Base-by-base conservation (phyloP, 805 yeast species). In the Yarrowia bubula region DNA sequence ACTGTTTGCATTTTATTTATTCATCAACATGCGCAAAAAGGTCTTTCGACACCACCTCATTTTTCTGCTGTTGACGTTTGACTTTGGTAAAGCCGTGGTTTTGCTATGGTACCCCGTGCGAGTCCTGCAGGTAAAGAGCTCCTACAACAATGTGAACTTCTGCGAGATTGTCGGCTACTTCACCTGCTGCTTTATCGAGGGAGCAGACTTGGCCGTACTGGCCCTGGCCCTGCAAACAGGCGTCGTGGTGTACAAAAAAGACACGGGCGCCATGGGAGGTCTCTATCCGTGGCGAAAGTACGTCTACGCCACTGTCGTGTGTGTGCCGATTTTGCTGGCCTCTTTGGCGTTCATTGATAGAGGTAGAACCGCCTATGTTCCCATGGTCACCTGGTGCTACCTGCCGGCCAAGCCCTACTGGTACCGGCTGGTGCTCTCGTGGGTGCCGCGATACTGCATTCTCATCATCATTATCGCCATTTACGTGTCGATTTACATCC, bases 171-270 rank as follows among this genome's bases (percentile, higher is more conserved):
- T 88, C 22, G 97, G 97, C 1, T 91, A 88, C 79, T 84, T 90
- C 74, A 87, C 96, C 0, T 88, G 92, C 1, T 80, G 86, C 50
- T 81, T 90, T 17, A 86, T 88, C 15, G 95, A 89, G 75, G 96
- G 96, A 22, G 90, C 91, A 1, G 98, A 92, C 75, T 73, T 90
- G 33, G 90, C 93, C 22, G 90, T 90, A 64, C 77, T 90, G 37
- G 80, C 87, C 39, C 89, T 92, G 76, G 96, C 97, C 1, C 74
- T 90, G 8, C 96, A 91, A 75, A 88, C 93, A 6, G 89, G 84
- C 35, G 71, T 91, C 38, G 76, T 89, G 31, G 87, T 92, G 2
- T 88, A 89, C 74, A 78, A 79, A 67, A 90, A 93, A 0, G 79
- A 78, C 33, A 79, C 81, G 65, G 72, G 76, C 63, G 72, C 76